A percentile compares a stretch with the other conserved stretches of the same genome.
phyloP scores from a whole-genome alignment of 2,329 filamentous ascomycete species.

The Talaromyces marneffei region DNA sequence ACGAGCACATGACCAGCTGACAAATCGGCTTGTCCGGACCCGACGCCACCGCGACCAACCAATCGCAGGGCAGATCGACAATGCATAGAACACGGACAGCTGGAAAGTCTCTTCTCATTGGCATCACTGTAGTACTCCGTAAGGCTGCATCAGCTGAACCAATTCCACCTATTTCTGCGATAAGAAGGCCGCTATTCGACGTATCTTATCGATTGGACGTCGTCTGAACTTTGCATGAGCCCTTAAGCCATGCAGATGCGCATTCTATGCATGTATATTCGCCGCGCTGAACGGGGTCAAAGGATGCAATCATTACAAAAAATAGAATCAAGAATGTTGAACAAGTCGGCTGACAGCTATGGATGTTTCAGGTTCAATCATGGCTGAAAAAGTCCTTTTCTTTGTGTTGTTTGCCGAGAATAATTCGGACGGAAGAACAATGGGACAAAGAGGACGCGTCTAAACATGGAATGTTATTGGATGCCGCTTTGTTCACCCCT shows the following conservation, averaged over 20 bases:
- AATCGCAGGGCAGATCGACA: not conserved
- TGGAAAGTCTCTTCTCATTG: not conserved
- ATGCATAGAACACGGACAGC: slow-evolving; percentile 1
- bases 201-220: not conserved
- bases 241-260: not conserved
- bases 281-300: slow-evolving; percentile 1
- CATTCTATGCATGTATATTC: not conserved
- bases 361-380: not conserved
- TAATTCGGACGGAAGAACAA: not conserved
- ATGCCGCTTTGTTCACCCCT: not conserved
- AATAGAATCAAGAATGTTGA: not conserved
- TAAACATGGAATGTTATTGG: slow-evolving; percentile 3
- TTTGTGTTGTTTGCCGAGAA: not conserved
- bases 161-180: not conserved
- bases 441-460: slow-evolving; percentile 3
- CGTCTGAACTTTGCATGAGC: not conserved
- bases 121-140: not conserved
- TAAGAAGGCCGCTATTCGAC: not conserved
- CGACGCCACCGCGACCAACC: not conserved
- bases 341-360: not conserved
- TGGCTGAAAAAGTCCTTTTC: not conserved
- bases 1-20: slow-evolving; percentile 4
- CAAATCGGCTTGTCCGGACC: not conserved
- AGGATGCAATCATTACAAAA: not conserved
- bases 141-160: slow-evolving; percentile 14